These are phyloP conservation scores for Erythrobasidium hasegawianum DNA, from an alignment of 1,284 basidiomycete species.

Conservation along the genomic window DNA sequence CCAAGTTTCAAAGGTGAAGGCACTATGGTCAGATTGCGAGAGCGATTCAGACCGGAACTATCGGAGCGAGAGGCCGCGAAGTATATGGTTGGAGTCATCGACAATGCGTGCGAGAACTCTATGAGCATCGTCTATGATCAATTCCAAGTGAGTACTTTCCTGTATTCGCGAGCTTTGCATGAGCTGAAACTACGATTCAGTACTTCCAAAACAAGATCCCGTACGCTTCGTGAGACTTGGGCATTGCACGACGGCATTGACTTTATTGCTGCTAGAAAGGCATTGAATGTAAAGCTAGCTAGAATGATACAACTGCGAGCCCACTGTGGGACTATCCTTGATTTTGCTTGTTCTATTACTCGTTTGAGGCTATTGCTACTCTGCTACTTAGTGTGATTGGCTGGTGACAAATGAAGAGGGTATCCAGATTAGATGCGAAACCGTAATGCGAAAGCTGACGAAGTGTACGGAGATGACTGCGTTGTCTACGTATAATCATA, in stretches of 20 bases:
- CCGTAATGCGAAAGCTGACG: no score
- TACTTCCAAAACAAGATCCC: conserved; percentile 32
- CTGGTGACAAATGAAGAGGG: no score
- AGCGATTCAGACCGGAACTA: conserved; percentile 80
- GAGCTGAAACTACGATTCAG: background rate
- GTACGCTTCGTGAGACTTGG: conserved; percentile 29
- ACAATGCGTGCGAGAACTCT: conserved; percentile 91
- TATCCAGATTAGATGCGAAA: no score
- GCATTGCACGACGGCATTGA: no score
- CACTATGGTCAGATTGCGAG: conserved; percentile 79
- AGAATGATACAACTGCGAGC: no score
- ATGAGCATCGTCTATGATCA: conserved; percentile 89
- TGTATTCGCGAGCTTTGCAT: background rate
- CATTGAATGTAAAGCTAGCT: no score
- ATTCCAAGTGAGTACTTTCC: conserved; percentile 48
- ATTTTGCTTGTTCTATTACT: no score
- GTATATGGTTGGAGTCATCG: conserved; percentile 81
- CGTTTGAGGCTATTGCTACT: no score
- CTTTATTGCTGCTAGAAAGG: no score
- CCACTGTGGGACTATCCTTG: no score
- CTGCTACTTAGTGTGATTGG: no score
- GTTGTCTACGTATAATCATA: background rate
- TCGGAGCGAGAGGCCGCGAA: conserved; percentile 88
- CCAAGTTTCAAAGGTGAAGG: conserved; percentile 95
- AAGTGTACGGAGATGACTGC: no score